Conservation (phyloP, 2,329 filamentous ascomycete species). For the Paecilomyces variotii region DNA sequence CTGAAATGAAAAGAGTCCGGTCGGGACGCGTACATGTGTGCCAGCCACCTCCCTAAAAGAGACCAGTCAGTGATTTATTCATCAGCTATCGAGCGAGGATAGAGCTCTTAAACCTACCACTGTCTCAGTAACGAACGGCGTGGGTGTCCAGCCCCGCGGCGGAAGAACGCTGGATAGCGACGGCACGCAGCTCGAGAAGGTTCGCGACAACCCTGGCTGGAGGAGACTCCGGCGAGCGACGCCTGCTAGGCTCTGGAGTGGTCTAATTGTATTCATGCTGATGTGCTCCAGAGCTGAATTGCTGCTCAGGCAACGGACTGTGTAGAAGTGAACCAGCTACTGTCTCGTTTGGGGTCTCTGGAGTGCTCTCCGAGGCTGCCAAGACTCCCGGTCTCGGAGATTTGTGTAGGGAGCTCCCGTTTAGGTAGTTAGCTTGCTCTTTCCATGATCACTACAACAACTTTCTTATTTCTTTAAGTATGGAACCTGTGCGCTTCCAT, state of each 20-base stretch:
- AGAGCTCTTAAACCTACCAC: conserved; percentile 39
- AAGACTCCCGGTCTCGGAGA: not conserved
- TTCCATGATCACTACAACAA: too few species aligned
- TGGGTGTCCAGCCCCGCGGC: conserved; percentile 41
- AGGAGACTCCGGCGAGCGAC: not conserved
- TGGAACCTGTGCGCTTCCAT: too few species aligned
- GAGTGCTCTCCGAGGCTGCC: not conserved
- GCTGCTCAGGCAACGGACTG: not conserved
- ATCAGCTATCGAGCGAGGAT: not conserved
- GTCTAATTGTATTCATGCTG: not conserved
- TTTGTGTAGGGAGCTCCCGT: not conserved
- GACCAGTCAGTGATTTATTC: conserved; percentile 12
- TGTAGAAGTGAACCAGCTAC: not conserved
- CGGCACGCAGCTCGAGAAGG: conserved; percentile 21
- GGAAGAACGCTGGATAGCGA: conserved; percentile 19
- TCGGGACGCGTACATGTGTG: conserved; percentile 58
- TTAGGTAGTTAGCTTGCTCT: not conserved
- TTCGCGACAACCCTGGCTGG: conserved; percentile 1
- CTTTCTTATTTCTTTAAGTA: too few species aligned
- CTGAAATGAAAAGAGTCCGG: conserved; percentile 13
- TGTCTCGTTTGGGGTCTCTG: not conserved
- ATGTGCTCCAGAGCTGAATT: not conserved
- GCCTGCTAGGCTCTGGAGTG: not conserved
- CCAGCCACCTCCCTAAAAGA: conserved; percentile 60
- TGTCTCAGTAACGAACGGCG: conserved; percentile 48